Percentiles rank a stretch among this genome's conserved stretches.
Conservation (phyloP, 2,329 filamentous ascomycete species). For the Trichophyton mentagrophytes region DNA sequence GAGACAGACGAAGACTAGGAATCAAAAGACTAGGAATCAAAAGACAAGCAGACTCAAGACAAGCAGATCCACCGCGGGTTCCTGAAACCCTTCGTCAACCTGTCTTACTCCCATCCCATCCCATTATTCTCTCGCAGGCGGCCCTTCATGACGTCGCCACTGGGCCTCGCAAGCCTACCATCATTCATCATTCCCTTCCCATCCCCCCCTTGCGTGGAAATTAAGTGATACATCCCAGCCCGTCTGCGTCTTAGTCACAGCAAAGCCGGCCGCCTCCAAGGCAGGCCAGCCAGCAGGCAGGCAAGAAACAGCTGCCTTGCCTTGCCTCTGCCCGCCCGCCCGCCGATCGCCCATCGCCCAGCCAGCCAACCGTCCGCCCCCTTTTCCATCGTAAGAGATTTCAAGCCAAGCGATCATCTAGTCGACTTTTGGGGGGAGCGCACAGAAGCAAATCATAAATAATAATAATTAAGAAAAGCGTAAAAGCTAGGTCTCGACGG, state of each 20-base stretch:
- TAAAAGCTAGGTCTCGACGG: slow-evolving; percentile 51
- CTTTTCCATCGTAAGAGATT: too few species aligned
- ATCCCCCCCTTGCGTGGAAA: background rate
- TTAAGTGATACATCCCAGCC: slow-evolving; percentile 2
- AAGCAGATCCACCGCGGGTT: background rate
- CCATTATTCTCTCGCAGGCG: too few species aligned
- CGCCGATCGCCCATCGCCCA: background rate
- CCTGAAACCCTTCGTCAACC: background rate
- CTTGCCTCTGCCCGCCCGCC: background rate
- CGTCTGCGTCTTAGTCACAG: background rate
- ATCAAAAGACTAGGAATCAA: background rate
- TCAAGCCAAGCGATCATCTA: too few species aligned
- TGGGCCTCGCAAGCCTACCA: background rate
- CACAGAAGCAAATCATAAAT: too few species aligned
- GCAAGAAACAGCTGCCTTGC: background rate
- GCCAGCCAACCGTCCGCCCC: background rate
- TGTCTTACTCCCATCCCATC: background rate
- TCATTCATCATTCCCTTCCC: background rate
- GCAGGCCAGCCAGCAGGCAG: too few species aligned
- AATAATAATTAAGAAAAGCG: too few species aligned
- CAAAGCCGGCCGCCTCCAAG: too few species aligned
- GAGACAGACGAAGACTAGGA: background rate
- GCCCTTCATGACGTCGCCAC: background rate
- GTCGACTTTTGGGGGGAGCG: too few species aligned
- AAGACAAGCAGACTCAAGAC: background rate